A percentile compares a stretch with the other conserved stretches of the same genome.
phyloP scores from a whole-genome alignment of 768 basidiomycete genomes.

The Pleurotus tuber-regium region DNA sequence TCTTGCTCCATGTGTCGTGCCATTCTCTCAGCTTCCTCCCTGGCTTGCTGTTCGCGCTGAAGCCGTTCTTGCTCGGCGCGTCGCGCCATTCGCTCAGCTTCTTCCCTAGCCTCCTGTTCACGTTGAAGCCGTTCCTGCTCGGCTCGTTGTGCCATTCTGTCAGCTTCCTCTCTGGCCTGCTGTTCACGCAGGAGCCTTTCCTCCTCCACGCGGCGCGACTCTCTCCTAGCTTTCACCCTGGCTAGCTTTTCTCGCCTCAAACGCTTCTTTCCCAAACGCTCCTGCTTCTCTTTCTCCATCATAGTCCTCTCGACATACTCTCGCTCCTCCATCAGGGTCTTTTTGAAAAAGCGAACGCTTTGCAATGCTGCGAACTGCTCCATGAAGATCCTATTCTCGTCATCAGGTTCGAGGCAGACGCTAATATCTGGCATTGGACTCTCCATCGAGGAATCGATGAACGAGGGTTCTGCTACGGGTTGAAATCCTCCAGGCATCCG shows the following conservation, averaged over 20 bases:
- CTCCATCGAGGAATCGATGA: background rate
- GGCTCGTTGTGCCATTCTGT: background rate
- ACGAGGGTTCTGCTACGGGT: background rate
- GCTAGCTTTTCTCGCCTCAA: background rate
- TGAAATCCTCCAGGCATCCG: conserved; percentile 4
- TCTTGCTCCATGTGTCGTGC: background rate
- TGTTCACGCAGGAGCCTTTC: background rate
- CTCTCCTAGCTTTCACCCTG: background rate
- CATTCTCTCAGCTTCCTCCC: too few relatives aligned
- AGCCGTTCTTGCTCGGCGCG: background rate
- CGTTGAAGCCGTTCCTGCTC: background rate
- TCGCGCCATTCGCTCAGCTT: background rate
- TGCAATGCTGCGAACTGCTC: conserved; percentile 3
- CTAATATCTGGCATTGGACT: background rate
- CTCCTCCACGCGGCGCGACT: background rate
- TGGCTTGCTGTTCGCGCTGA: too few relatives aligned
- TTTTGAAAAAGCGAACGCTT: background rate
- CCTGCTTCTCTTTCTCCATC: background rate
- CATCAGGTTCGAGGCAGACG: background rate
- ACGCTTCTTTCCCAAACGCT: background rate
- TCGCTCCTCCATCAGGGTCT: conserved; percentile 1
- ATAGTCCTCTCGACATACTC: background rate
- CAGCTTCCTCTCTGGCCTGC: background rate
- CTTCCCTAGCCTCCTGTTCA: background rate
- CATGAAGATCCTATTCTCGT: conserved; percentile 6